Evolutionary conservation across 805 yeast species (phyloP).

Genomic region (Saccharomycopsis lassenensis): DNA sequence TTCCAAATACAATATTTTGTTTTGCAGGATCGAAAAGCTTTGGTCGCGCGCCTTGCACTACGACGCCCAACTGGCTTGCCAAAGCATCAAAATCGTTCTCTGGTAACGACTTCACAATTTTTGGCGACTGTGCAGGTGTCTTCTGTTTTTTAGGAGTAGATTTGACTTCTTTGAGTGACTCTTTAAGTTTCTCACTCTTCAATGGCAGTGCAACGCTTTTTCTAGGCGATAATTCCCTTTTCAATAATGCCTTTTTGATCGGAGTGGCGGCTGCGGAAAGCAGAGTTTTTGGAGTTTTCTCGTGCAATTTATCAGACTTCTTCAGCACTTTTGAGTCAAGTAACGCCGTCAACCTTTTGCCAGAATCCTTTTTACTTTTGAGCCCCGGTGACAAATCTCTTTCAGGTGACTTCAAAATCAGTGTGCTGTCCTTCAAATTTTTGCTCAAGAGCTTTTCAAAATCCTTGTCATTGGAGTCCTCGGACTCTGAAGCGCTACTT

Average conservation of each 20-base stretch:
- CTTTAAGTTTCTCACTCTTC: neutral
- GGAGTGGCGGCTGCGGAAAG: too few species aligned
- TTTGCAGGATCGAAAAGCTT: constrained; percentile 6
- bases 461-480: neutral
- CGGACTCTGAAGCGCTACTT: constrained; percentile 6
- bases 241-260: too few species aligned
- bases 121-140: neutral
- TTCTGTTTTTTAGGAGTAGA: neutral
- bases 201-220: constrained; percentile 1
- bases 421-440: constrained; percentile 15
- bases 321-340: too few species aligned
- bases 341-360: too few species aligned
- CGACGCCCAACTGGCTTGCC: constrained; percentile 14
- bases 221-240: constrained; percentile 1
- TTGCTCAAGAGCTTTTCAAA: constrained; percentile 10
- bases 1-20: constrained; percentile 1
- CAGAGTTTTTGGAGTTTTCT: too few species aligned
- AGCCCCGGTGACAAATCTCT: too few species aligned
- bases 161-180: neutral
- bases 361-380: too few species aligned
- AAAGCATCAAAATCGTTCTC: constrained; percentile 13
- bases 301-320: too few species aligned
- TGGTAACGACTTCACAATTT: too few species aligned
- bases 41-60: constrained; percentile 12
- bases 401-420: constrained; percentile 15